Conservation (phyloP, 1,284 basidiomycete species). For the Jaminaea rosea region DNA sequence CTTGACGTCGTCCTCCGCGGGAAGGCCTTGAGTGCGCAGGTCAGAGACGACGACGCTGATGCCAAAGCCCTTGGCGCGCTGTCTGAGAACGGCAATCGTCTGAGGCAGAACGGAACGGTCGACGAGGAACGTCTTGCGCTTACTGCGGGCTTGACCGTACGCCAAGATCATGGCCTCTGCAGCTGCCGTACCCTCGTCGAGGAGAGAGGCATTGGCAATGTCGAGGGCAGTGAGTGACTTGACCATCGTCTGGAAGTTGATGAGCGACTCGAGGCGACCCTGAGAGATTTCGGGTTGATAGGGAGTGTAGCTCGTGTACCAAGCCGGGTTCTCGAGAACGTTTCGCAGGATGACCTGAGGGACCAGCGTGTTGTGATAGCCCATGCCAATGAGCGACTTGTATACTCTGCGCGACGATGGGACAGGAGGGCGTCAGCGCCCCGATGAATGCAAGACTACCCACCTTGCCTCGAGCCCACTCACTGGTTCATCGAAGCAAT, state of each 20-base stretch:
- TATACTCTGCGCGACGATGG: no score
- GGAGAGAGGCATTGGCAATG: conserved; percentile 52
- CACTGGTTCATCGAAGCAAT: conserved; percentile 70
- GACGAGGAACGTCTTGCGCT: conserved; percentile 41
- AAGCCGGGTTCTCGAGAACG: conserved; percentile 82
- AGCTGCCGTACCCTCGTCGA: conserved; percentile 45
- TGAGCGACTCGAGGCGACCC: conserved; percentile 83
- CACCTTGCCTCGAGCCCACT: no score
- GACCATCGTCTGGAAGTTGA: conserved; percentile 96
- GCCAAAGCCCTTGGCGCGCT: conserved; percentile 43
- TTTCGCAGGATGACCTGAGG: conserved; percentile 44
- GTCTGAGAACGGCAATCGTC: conserved; percentile 42
- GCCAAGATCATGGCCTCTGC: conserved; percentile 45
- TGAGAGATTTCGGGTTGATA: conserved; percentile 82
- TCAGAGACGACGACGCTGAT: conserved; percentile 36
- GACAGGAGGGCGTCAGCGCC: no score
- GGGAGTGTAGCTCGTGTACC: conserved; percentile 97
- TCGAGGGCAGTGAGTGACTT: conserved; percentile 89
- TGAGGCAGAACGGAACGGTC: conserved; percentile 42
- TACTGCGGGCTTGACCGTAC: conserved; percentile 28
- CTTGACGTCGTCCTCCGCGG: conserved; percentile 50
- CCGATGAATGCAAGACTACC: no score
- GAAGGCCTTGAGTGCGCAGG: conserved; percentile 33
- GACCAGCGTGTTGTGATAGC: conserved; percentile 61
- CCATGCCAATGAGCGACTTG: conserved; percentile 95